Base-by-base conservation (phyloP, 192 early-diverging fungal species). In the Coemansia sp. region DNA sequence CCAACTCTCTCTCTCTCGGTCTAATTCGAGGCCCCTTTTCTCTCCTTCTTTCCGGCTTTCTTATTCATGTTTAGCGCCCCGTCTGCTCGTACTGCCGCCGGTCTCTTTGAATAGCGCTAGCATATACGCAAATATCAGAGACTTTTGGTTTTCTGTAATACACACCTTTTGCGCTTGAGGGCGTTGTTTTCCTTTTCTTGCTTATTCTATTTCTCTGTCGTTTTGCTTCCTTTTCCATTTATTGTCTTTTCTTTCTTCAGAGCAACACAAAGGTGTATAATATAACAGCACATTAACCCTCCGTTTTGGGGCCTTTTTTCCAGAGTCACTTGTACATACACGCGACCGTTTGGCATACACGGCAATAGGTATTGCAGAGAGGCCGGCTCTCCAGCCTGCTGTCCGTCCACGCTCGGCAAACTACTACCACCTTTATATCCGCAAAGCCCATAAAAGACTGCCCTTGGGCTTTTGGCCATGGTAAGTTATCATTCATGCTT, bases 311-410 rank as follows among this genome's bases (percentile, higher is more conserved):
- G 51, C 22, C 32, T 32, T 32, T 56, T 56, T 63, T 42, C 64
- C 13, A 40, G 41, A 39, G 1, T 25, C 51, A 22, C 9, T 13
- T 25, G 25, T 25, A 54, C 51, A 54, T 32, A 54, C 22, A 25
- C 22, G 25, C 20, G 13, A 22, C 51, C 39, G 57, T 16, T 38
- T 38, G 40, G 57, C 14, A 59, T 40, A 32, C 38, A 38, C 57
- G 57, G 25, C 57, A 59, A 59, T 9, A n/a, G 16, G 39, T 4
- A 14, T 7, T 59, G 38, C n/a, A 32, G 40, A 38, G 57, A 59
- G 57, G 57, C 57, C n/a, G 57, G 57, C 57, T 59, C 57, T 13
- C 57, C 39, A 40, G 57, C 57, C 57, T 41, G 57, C 38, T 38
- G 39, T 59, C 57, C 57, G 32, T 32, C 32, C 38, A 41, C n/a